Evolutionary conservation across 148 eudicot genomes (phyloP), one percentile per base, ranked within the genome.

Genomic region (Rhododendron simsii): DNA sequence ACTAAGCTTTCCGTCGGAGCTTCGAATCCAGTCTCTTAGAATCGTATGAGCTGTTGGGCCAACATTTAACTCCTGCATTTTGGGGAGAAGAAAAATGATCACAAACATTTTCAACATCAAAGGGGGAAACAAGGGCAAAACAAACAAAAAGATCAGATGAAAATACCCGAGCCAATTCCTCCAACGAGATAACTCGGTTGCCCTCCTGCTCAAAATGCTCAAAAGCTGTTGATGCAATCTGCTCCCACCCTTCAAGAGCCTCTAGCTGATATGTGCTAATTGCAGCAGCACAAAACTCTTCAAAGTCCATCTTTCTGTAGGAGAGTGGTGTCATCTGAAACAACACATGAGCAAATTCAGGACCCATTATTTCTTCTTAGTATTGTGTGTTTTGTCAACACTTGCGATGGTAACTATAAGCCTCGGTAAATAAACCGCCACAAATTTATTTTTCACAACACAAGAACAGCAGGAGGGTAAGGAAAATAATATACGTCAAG

Each of bases 211-310:
- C 94, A 87, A 93, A 92, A 87, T 91, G 84, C 82, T 90, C 90
- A 69, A 91, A 93, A 41, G 93, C 94, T 57, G 84, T 87, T 44
- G 92, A 88, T 47, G 94, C 91, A 74, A 93, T 91, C 78, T 90
- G 91, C 86, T 93, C 95, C 94, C 95, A 93, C 67, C 85, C 83
- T 87, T 89, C 91, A 26, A 90, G 89, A 44, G 92, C 94, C 87
- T 92, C 95, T 55, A 91, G 87, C 84, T 93, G 95, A 87, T 92
- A 90, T n/a, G 88, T 89, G 84, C 92, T 93, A 74, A 93, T 92
- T 78, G 93, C 91, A 82, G 95, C 95, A 2, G 95, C 95, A 89
- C 94, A 93, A 74, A 93, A 93, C 88, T 93, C 95, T 47, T 92
- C 92, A 82, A 93, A 93, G 80, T 92, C 93, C 92, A 93, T 88